These are phyloP conservation scores for Fusarium agapanthi DNA, from an alignment of 2,329 filamentous ascomycete species.

Conservation along the genomic window DNA sequence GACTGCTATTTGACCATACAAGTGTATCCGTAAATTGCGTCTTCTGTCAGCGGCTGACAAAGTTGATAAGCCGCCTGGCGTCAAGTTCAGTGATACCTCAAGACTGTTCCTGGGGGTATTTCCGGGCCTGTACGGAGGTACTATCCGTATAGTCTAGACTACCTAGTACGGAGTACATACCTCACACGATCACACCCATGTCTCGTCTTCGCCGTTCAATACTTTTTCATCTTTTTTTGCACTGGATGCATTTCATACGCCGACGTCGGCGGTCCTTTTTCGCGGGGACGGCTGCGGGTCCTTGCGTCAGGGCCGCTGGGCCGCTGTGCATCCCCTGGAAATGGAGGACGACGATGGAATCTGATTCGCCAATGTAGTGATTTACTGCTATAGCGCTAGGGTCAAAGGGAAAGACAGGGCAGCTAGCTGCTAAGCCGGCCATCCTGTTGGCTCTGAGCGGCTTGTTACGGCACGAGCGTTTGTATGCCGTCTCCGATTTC, in stretches of 20 bases:
- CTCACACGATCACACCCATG: background rate
- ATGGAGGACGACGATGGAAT: background rate
- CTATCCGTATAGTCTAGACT: background rate
- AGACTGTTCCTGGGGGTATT: background rate
- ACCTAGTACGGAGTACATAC: too few relatives aligned
- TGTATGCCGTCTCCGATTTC: background rate
- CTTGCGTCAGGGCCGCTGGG: conserved; percentile 27
- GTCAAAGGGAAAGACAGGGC: conserved; percentile 19
- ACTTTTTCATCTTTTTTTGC: conserved; percentile 17
- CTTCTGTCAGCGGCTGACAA: conserved; percentile 13
- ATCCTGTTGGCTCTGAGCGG: conserved; percentile 15
- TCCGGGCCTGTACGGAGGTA: conserved; percentile 6
- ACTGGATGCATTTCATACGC: conserved; percentile 25
- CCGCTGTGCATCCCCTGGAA: conserved; percentile 5
- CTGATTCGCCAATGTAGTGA: conserved; percentile 17
- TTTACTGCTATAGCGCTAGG: conserved; percentile 26
- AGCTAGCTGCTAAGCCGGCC: background rate
- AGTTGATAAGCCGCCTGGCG: background rate
- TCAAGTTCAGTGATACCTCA: background rate
- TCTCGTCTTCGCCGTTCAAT: background rate
- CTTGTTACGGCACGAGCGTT: conserved; percentile 24
- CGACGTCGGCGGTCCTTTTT: conserved; percentile 40
- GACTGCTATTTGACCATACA: background rate
- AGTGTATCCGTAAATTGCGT: background rate
- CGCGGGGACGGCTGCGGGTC: conserved; percentile 24